Evolutionary conservation across 805 yeast species (phyloP).

Genomic region (Candida saitoana): DNA sequence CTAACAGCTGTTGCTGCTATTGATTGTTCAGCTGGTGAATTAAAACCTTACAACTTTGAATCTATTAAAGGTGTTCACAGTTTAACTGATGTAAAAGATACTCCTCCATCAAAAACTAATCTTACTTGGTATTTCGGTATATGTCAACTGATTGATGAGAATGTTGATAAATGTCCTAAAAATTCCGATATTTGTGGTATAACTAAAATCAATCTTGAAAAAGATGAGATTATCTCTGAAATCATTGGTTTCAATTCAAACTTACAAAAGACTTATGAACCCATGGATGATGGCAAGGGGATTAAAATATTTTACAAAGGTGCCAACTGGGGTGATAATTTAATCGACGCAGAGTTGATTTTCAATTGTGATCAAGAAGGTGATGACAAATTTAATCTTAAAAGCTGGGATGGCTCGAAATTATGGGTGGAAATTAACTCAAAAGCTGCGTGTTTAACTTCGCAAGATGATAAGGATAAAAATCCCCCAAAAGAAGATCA

Average conservation of each 20-base stretch:
- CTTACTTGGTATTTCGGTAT: constrained; percentile 68
- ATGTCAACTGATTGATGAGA: constrained; percentile 50
- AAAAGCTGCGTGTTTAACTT: constrained; percentile 37
- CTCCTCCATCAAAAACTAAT: constrained; percentile 76
- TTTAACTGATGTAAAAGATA: constrained; percentile 39
- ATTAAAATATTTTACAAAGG: constrained; percentile 42
- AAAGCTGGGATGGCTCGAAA: constrained; percentile 34
- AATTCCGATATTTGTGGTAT: constrained; percentile 79
- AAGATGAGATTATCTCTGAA: constrained; percentile 48
- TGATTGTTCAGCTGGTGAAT: constrained; percentile 34
- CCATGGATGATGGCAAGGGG: constrained; percentile 28
- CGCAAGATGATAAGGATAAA: constrained; percentile 26
- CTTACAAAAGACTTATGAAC: constrained; percentile 26
- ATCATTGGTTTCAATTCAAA: constrained; percentile 54
- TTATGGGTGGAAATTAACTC: constrained; percentile 29
- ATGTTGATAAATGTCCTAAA: constrained; percentile 54
- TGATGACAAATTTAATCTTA: constrained; percentile 23
- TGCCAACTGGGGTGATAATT: constrained; percentile 66
- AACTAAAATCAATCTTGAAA: constrained; percentile 51
- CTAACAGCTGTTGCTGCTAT: constrained; percentile 10
- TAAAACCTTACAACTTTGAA: constrained; percentile 40
- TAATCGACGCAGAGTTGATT: constrained; percentile 43
- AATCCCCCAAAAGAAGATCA: constrained; percentile 14
- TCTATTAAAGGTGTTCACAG: constrained; percentile 48
- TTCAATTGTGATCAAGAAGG: constrained; percentile 43